These are phyloP conservation scores for Themeda triandra DNA, from an alignment of 176 grass and related monocot species.

Conservation along the genomic window DNA sequence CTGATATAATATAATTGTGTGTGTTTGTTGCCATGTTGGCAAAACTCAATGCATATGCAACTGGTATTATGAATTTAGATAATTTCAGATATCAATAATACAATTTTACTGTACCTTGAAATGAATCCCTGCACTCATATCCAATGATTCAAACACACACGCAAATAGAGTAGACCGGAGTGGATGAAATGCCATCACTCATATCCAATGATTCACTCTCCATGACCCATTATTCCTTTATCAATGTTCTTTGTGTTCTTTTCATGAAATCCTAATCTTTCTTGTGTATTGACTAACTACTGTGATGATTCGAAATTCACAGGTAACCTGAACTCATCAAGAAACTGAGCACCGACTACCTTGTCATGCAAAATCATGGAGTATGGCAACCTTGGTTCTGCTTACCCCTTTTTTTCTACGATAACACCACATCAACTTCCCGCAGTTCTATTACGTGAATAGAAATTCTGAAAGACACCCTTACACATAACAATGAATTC, in stretches of 20 bases:
- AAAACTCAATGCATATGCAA: background rate
- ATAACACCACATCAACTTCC: background rate
- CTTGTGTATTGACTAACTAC: background rate
- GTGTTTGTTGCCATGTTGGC: background rate
- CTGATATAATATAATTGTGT: no score
- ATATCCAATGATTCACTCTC: background rate
- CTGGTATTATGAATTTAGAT: background rate
- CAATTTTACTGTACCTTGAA: no score
- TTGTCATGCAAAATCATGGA: conserved; percentile 89
- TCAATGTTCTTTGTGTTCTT: background rate
- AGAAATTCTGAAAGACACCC: no score
- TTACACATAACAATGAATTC: background rate
- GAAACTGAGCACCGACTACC: conserved; percentile 76
- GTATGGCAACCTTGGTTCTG: conserved; percentile 27
- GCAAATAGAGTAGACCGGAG: background rate
- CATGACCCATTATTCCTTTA: background rate
- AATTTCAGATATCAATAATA: background rate
- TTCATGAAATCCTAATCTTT: background rate
- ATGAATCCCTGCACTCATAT: background rate
- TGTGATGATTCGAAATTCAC: conserved; percentile 14
- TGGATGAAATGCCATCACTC: background rate
- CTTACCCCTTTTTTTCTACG: background rate
- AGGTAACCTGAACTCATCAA: conserved; percentile 65
- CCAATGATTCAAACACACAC: background rate
- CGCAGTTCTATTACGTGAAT: background rate